These are phyloP conservation scores for Microsporum audouinii DNA, from an alignment of 2,329 filamentous ascomycete species.

Conservation along the genomic window DNA sequence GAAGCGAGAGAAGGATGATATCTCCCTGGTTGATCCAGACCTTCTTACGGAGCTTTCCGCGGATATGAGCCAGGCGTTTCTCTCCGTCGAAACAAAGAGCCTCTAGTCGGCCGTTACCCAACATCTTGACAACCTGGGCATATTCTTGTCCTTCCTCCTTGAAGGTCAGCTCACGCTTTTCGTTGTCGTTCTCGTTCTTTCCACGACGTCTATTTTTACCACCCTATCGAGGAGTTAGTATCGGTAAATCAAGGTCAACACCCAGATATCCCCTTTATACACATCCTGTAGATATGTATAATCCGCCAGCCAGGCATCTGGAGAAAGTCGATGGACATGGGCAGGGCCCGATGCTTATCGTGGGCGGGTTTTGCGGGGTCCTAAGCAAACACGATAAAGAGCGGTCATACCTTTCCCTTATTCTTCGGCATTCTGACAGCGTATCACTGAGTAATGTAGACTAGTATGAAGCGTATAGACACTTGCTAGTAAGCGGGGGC, in stretches of 20 bases:
- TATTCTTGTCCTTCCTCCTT: conserved; percentile 96
- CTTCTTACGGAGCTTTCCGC: conserved; percentile 98
- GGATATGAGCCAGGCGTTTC: conserved; percentile 72
- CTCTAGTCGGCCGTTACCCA: conserved; percentile 87
- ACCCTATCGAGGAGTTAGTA: conserved; percentile 45
- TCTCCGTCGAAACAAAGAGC: conserved; percentile 91
- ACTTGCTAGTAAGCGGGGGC: neutral
- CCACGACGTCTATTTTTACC: conserved; percentile 97
- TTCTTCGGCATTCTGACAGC: conserved; percentile 80
- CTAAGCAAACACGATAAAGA: conserved; percentile 5
- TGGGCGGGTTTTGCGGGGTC: conserved; percentile 14
- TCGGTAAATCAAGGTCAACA: neutral
- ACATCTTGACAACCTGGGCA: conserved; percentile 87
- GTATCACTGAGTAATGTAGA: neutral
- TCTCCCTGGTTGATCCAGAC: conserved; percentile 99
- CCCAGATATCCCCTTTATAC: neutral
- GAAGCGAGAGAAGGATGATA: conserved; percentile 77
- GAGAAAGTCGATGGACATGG: neutral
- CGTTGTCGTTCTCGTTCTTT: conserved; percentile 99
- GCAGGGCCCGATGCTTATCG: conserved; percentile 13
- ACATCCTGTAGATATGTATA: neutral
- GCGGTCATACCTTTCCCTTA: conserved; percentile 79
- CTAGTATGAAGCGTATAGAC: neutral
- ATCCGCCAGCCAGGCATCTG: neutral
- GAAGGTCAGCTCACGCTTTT: conserved; percentile 97